A percentile compares a stretch with the other conserved stretches of the same genome.
Conservation (phyloP, 2,329 filamentous ascomycete species). For the Lasiodiplodia citricola region DNA sequence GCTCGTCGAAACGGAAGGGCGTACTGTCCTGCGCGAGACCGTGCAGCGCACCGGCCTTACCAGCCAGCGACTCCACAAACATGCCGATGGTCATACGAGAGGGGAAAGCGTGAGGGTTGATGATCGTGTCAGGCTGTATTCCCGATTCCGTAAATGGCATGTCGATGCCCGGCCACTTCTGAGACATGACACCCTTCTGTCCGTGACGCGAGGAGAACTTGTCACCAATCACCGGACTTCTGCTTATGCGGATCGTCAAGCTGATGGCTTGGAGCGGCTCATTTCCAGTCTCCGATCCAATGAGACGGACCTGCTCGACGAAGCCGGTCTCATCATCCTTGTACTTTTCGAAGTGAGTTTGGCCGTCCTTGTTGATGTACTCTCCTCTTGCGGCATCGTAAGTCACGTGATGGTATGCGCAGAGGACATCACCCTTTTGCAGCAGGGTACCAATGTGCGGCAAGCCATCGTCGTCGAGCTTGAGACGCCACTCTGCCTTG, state of each 20-base stretch:
- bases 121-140: slow-evolving; percentile 96
- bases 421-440: slow-evolving; percentile 80
- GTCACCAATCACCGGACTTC: slow-evolving; percentile 92
- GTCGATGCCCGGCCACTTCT: slow-evolving; percentile 91
- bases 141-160: slow-evolving; percentile 98
- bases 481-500: slow-evolving; percentile 70
- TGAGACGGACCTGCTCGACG: slow-evolving; percentile 89
- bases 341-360: slow-evolving; percentile 90
- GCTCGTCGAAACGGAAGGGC: slow-evolving; percentile 91
- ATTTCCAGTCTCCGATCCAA: slow-evolving; percentile 81
- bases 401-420: slow-evolving; percentile 87
- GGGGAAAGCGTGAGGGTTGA: slow-evolving; percentile 99
- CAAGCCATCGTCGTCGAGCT: slow-evolving; percentile 86
- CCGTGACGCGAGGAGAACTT: slow-evolving; percentile 99
- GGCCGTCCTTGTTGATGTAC: slow-evolving; percentile 82
- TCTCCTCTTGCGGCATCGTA: slow-evolving; percentile 73
- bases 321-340: slow-evolving; percentile 89
- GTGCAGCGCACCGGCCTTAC: slow-evolving; percentile 92
- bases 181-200: slow-evolving; percentile 95
- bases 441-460: slow-evolving; percentile 80
- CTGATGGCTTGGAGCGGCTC: slow-evolving; percentile 88
- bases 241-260: slow-evolving; percentile 89
- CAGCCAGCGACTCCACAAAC: slow-evolving; percentile 96
- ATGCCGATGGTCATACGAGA: slow-evolving; percentile 99
- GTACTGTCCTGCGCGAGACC: slow-evolving; percentile 96